Base-by-base conservation (phyloP, 2,329 filamentous ascomycete species). In the Thielaviopsis ethacetica region DNA sequence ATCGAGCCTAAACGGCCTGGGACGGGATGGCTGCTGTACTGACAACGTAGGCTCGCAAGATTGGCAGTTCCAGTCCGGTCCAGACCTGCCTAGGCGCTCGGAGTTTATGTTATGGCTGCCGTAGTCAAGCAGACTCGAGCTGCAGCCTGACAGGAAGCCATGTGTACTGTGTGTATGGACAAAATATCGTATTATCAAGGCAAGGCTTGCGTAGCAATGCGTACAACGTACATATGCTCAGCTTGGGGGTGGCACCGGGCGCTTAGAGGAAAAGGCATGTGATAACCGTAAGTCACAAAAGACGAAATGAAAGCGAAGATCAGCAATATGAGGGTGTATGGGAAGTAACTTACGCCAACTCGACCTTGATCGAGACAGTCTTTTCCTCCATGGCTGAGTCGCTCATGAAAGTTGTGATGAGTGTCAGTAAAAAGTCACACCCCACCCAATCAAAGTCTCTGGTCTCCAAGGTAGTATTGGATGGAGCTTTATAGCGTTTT, bases 311-410 rank as follows among this genome's bases (percentile, higher is more conserved):
- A 26, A 26, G 24, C 24, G 24, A 6, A 26, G 24, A 26, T 3
- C 24, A 26, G 24, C 13, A 10, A 2, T 55, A 6, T 3, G 62
- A 59, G 53, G 53, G 54, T 49, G 24, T 27, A 41, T 54, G 17
- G 52, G 22, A 56, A 10, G 34, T 12, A 41, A 71, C 74, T 68
- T 68, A 76, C 74, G 73, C 77, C 66, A 93, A 91, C 69, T 93
- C 88, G 27, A 93, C 81, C 5, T 79, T 80, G 63, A 91, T 76
- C 22, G 77, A 68, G 55, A 88, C 71, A 10, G 68, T 69, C 38
- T 68, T 64, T 57, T 65, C 54, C 5, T 60, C 56, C 44, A 44
- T 44, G 17, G 10, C n/a, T 5, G 17, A 44, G 30, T 34, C 30
- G 30, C 10, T 34, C n/a, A n/a, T 10, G 17, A n/a, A 2, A 2